These are phyloP conservation scores for Aspergillus viridinutans DNA, from an alignment of 2,329 filamentous ascomycete genomes.

Conservation along the genomic window DNA sequence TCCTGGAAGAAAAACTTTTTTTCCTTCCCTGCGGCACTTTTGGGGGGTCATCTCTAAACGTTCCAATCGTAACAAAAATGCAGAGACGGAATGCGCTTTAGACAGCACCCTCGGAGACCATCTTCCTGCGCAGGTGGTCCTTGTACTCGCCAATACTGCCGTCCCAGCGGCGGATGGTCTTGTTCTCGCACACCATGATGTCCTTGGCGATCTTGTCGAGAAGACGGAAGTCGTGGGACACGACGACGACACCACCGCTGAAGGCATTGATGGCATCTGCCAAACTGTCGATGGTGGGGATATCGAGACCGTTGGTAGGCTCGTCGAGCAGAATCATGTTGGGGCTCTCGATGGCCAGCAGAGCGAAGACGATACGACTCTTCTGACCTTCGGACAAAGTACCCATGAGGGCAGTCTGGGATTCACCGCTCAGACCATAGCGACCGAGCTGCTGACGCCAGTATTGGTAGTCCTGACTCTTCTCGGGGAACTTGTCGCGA, in stretches of 20 bases:
- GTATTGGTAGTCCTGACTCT: slow-evolving; percentile 97
- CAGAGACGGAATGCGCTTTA: slow-evolving; percentile 43
- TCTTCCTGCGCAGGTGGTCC: slow-evolving; percentile 98
- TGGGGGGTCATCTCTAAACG: slow-evolving; percentile 23
- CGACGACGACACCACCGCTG: slow-evolving; percentile 93
- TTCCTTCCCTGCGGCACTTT: background rate
- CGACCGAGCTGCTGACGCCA: slow-evolving; percentile 96
- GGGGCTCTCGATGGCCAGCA: slow-evolving; percentile 88
- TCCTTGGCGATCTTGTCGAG: slow-evolving; percentile 99
- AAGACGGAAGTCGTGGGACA: slow-evolving; percentile 97
- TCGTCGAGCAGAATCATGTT: slow-evolving; percentile 99
- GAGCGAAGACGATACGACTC: slow-evolving; percentile 94
- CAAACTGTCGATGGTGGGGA: slow-evolving; percentile 94
- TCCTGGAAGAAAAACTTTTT: slow-evolving; percentile 10
- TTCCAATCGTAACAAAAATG: slow-evolving; percentile 28
- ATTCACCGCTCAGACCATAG: slow-evolving; percentile 88
- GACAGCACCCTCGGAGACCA: slow-evolving; percentile 82
- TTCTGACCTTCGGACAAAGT: slow-evolving; percentile 97
- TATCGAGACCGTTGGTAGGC: slow-evolving; percentile 98
- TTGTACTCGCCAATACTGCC: slow-evolving; percentile 93
- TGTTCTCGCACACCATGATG: slow-evolving; percentile 98
- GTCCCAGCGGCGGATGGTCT: slow-evolving; percentile 85
- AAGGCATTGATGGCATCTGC: slow-evolving; percentile 97
- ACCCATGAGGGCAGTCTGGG: slow-evolving; percentile 96
- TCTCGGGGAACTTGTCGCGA: slow-evolving; percentile 83